Conservation (phyloP, 1,284 basidiomycete genomes). For the Cryptococcus maquisensis region DNA sequence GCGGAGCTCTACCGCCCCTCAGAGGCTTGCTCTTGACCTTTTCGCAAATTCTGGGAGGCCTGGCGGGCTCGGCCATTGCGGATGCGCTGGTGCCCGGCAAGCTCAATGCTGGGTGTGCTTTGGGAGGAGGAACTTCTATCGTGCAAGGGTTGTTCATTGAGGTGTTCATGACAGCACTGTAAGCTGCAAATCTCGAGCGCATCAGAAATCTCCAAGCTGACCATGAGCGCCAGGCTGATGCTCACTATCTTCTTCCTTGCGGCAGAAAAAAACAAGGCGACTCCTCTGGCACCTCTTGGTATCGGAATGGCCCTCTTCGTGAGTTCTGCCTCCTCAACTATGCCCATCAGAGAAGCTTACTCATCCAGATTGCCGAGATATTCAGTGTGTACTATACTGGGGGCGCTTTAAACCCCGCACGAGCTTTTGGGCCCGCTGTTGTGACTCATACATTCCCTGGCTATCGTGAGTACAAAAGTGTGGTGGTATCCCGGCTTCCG, state of each 20-base stretch:
- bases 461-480: slow-evolving; percentile 22
- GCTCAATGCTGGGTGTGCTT: slow-evolving; percentile 45
- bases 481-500: too few relatives aligned
- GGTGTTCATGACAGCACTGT: slow-evolving; percentile 51
- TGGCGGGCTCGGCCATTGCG: slow-evolving; percentile 49
- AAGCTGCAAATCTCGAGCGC: slow-evolving; percentile 4
- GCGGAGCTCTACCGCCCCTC: slow-evolving; percentile 48
- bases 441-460: slow-evolving; percentile 31
- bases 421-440: slow-evolving; percentile 48
- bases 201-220: background rate
- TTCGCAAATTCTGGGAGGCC: slow-evolving; percentile 50
- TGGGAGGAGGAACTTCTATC: slow-evolving; percentile 39
- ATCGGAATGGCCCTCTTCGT: slow-evolving; percentile 53
- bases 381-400: slow-evolving; percentile 49
- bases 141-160: slow-evolving; percentile 46
- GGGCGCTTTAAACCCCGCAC: slow-evolving; percentile 47
- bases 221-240: slow-evolving; percentile 26
- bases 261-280: slow-evolving; percentile 53
- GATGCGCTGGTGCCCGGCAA: slow-evolving; percentile 47
- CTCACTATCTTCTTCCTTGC: slow-evolving; percentile 50
- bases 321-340: background rate
- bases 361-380: slow-evolving; percentile 45
- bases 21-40: slow-evolving; percentile 47
- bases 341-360: background rate
- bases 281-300: slow-evolving; percentile 54